Base-by-base conservation (phyloP, 495 filamentous ascomycete species). In the Aspergillus nidulans region DNA sequence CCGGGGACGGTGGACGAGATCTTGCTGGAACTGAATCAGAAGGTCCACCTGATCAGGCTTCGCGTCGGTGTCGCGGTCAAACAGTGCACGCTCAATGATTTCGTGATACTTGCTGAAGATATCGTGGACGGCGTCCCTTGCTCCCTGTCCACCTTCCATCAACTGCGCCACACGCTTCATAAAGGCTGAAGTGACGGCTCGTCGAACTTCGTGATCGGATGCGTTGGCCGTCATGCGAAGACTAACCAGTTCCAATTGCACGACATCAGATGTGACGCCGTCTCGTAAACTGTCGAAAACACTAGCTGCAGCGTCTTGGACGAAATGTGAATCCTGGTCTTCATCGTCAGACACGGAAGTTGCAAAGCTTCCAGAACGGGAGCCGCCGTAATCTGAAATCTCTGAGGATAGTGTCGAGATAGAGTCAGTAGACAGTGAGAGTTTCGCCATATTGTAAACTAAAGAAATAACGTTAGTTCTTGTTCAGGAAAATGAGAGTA, bases 161-260 rank as follows among this genome's bases (percentile, higher is more conserved):
- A 97, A 77, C 60, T 90, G 85, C 1, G 84, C 76, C 32, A 94
- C 85, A 38, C 88, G 86, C 58, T 87, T 88, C 66, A 89, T 87
- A 65, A 97, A 92, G 0, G 91, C 89, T 19, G 85, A 82, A 6
- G 87, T 89, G 24, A 97, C 83, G 4, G 94, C 90, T 4, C 86
- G 87, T 21, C 92, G 89, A 56, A 97, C 88, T 67, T 91, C 85
- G 61, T 85, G 78, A 59, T 95, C 92, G 2, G 87, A 89, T 6
- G 94, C 95, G 64, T 99, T 91, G 57, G 86, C 87, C 20, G 84
- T 87, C 72, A 99, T 88, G 6, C 92, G 84, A 32, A 96, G 79
- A 60, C 88, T 86, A 72, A 87, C 94, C 39, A 99, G 85, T 66
- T 99, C 94, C 10, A 97, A 77, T 60, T 89, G 86, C 8, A 94